A percentile compares a stretch with the other conserved stretches of the same genome.
These are phyloP conservation scores for Leucaena leucocephala DNA, from an alignment of 306 rosid genomes.

Conservation along the genomic window DNA sequence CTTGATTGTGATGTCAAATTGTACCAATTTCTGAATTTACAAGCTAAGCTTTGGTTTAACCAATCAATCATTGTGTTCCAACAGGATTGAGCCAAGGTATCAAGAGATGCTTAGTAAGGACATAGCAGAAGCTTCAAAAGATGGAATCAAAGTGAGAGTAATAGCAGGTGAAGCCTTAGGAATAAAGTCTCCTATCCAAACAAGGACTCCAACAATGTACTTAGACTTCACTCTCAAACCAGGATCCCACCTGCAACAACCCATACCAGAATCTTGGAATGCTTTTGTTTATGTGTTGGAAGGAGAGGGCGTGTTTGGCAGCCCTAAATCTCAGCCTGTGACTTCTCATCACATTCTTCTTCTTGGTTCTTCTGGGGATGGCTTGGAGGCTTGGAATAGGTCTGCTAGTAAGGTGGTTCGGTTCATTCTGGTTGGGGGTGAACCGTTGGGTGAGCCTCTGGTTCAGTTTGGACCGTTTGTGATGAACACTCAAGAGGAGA, in stretches of 20 bases:
- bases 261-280: conserved; percentile 79
- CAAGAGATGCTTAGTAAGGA: conserved; percentile 85
- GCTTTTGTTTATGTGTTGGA: conserved; percentile 85
- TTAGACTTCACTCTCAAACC: conserved; percentile 87
- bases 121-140: conserved; percentile 63
- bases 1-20: conserved; percentile 24
- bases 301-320: conserved; percentile 87
- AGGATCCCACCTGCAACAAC: conserved; percentile 71
- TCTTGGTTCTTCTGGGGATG: conserved; percentile 74
- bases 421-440: conserved; percentile 86
- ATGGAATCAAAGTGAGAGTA: conserved; percentile 81
- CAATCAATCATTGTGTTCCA: conserved; percentile 1
- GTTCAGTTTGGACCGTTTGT: conserved; percentile 94
- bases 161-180: conserved; percentile 96
- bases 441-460: conserved; percentile 80
- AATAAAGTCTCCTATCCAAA: conserved; percentile 77
- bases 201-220: conserved; percentile 93
- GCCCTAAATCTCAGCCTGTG: conserved; percentile 46
- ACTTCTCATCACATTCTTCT: conserved; percentile 78
- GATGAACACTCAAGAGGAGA: conserved; percentile 91
- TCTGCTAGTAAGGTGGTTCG: conserved; percentile 57
- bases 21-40: conserved; percentile 23
- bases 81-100: conserved; percentile 91
- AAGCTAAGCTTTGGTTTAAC: conserved; percentile 27
- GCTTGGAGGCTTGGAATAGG: conserved; percentile 85